Conservation (phyloP, 768 basidiomycete species). For the Suillus occidentalis region DNA sequence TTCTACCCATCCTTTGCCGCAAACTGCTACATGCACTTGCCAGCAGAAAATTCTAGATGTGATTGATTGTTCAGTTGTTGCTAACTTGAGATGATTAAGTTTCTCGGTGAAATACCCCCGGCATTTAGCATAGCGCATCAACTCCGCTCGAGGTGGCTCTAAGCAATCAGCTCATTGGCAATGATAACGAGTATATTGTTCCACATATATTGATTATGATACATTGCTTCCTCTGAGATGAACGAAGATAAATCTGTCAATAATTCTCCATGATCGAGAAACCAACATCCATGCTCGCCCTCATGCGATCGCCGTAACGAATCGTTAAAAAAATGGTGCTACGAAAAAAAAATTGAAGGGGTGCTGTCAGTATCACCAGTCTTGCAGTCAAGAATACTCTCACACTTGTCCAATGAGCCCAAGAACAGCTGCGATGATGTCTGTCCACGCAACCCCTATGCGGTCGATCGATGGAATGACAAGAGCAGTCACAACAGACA, state of each 20-base stretch:
- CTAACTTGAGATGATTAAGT: too few relatives aligned
- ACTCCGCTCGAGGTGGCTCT: too few relatives aligned
- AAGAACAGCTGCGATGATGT: conserved; percentile 42
- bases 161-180: too few relatives aligned
- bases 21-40: too few relatives aligned
- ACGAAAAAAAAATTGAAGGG: background rate
- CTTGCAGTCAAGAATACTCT: conserved; percentile 18
- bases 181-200: background rate
- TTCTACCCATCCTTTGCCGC: too few relatives aligned
- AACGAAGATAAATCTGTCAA: conserved; percentile 14
- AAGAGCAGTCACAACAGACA: conserved; percentile 41
- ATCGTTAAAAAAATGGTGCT: conserved; percentile 50
- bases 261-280: conserved; percentile 40
- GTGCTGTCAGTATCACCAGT: background rate
- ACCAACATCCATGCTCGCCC: conserved; percentile 51
- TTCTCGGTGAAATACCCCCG: too few relatives aligned
- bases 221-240: background rate
- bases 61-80: too few relatives aligned
- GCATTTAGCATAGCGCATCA: too few relatives aligned
- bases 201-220: background rate
- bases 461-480: conserved; percentile 53
- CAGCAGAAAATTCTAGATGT: too few relatives aligned
- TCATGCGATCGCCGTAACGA: conserved; percentile 49
- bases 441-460: conserved; percentile 46
- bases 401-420: conserved; percentile 51